phyloP scores from a whole-genome alignment of 176 grass and related monocot species.

The Calamus simplicifolius region DNA sequence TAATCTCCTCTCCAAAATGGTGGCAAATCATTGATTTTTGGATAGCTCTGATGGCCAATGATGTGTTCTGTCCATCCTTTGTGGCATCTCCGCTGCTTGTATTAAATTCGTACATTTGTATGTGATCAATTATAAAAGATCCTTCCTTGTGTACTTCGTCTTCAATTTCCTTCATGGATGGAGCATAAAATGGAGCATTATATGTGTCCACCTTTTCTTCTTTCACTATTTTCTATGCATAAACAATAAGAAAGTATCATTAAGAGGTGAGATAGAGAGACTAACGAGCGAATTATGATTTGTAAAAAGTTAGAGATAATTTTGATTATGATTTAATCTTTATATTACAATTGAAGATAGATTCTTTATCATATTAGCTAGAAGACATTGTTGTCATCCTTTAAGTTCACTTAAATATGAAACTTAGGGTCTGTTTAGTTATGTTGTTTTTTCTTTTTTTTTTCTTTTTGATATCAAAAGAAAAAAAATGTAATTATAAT shows the following conservation, averaged over 20 bases:
- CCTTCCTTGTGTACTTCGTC: conserved; percentile 68
- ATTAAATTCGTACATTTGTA: conserved; percentile 75
- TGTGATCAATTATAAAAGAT: conserved; percentile 61
- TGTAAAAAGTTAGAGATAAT: too few relatives aligned
- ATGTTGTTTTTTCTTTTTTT: too few relatives aligned
- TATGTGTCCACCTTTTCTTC: conserved; percentile 82
- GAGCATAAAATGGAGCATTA: conserved; percentile 91
- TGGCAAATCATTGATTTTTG: conserved; percentile 93
- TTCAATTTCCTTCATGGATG: conserved; percentile 54
- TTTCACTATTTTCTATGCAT: conserved; percentile 40
- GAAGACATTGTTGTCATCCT: too few relatives aligned
- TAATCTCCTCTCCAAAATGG: conserved; percentile 65
- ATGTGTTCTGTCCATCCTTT: conserved; percentile 60
- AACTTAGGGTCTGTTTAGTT: too few relatives aligned
- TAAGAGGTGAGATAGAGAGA: too few relatives aligned
- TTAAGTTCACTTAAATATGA: too few relatives aligned
- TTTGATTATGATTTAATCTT: too few relatives aligned
- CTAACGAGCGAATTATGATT: too few relatives aligned
- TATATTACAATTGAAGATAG: too few relatives aligned
- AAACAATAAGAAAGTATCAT: not conserved
- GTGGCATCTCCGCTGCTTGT: conserved; percentile 74
- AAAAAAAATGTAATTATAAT: too few relatives aligned
- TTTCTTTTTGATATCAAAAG: too few relatives aligned
- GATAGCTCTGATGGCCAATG: conserved; percentile 79
- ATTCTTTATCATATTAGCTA: too few relatives aligned